Base-by-base conservation (phyloP, 1,139 yeast species). In the Spencermartinsiella ligniputridi region DNA sequence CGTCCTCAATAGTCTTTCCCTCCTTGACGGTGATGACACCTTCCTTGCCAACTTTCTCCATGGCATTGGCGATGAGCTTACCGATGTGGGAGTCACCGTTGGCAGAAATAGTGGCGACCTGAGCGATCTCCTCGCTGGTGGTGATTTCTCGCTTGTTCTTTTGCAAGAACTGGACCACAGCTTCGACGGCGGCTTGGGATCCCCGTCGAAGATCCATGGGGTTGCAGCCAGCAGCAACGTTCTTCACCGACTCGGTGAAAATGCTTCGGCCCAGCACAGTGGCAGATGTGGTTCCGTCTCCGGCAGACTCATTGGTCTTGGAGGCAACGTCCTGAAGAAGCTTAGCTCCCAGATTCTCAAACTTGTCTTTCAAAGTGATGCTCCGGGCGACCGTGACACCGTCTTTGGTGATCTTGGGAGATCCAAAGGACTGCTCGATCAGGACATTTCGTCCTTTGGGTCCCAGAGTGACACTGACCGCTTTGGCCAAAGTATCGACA, bases 191-290 rank as follows among this genome's bases (percentile, higher is more conserved):
- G 55, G 96, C 94, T 74, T 92, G 98, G 47, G 97, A 83, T 60
- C 98, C 98, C 70, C 96, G 84, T 79, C 98, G 87, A 67, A 92
- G 79, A 66, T 92, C 98, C 97, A 92, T 94, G 64, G 98, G 98
- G 76, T 92, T 92, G 75, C 98, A 92, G 51, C 98, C 98, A 51
- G 98, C 97, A 52, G 98, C 98, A 47, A 92, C 98, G 63, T 92
- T 92, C 77, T 92, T 92, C 53, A 92, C 97, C 21, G 95, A 83
- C 72, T 92, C 98, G 53, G 97, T 85, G 76, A 92, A 92, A 60
- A 92, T 92, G 49, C 97, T 88, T 72, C 96, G 85, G 60, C 97
- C 98, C 57, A 92, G 78, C 47, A 92, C 95, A 48, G 98, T 92
- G 60, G 98, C 98, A 41, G 96, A 85, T 41, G 98, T 92, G 57